These are phyloP conservation scores for Grifola frondosa DNA, from an alignment of 1,284 basidiomycete genomes.

Conservation along the genomic window DNA sequence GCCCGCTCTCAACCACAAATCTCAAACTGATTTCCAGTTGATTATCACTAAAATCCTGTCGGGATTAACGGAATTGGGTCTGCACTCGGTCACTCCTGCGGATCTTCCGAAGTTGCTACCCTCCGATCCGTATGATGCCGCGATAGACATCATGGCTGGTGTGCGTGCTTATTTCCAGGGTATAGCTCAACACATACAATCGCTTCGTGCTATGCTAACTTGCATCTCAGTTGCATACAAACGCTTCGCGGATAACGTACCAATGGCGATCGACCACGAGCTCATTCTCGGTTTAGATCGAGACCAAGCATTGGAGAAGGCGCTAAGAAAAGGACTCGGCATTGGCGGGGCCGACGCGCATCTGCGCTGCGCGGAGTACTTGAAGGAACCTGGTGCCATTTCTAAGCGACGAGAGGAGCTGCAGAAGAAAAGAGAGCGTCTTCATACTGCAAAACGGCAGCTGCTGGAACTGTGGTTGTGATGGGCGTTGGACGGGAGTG, in stretches of 20 bases:
- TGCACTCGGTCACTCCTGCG: conserved; percentile 38
- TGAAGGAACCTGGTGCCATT: conserved; percentile 49
- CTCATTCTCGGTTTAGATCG: conserved; percentile 47
- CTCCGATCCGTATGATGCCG: conserved; percentile 52
- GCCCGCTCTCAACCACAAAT: neutral
- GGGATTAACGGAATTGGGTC: conserved; percentile 44
- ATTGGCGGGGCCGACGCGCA: conserved; percentile 45
- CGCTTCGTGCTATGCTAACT: neutral
- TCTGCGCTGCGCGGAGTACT: conserved; percentile 48
- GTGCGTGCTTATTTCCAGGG: conserved; percentile 75
- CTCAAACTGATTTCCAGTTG: conserved; percentile 41
- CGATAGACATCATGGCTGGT: conserved; percentile 65
- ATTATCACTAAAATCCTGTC: conserved; percentile 40
- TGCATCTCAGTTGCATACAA: conserved; percentile 61
- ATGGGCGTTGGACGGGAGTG: too few species aligned
- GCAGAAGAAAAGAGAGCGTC: conserved; percentile 50
- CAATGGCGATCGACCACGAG: conserved; percentile 61
- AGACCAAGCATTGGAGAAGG: conserved; percentile 40
- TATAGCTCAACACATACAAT: conserved; percentile 21
- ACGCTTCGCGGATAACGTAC: conserved; percentile 63
- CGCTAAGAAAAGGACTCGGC: conserved; percentile 42
- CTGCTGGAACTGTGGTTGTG: conserved; percentile 28
- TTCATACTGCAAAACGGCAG: conserved; percentile 49
- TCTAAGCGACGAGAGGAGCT: conserved; percentile 47
- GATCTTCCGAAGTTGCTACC: conserved; percentile 56